phyloP scores from a whole-genome alignment of 441 rosid genomes.

The Corymbia calophylla region DNA sequence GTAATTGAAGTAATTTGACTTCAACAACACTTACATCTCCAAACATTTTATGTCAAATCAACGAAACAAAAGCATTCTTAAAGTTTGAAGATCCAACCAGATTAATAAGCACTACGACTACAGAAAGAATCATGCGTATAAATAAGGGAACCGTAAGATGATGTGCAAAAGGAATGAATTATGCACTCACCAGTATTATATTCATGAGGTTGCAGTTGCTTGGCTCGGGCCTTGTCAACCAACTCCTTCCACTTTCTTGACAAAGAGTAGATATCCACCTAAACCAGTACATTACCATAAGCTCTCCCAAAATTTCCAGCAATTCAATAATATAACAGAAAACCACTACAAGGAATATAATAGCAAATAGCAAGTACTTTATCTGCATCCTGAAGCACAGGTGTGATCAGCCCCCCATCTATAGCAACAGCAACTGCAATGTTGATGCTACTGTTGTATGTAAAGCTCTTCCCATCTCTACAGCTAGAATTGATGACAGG shows the following conservation, averaged over 20 bases:
- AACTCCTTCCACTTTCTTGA: constrained; percentile 98
- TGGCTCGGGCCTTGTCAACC: constrained; percentile 90
- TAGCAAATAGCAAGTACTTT: constrained; percentile 39
- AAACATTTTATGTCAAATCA: neutral
- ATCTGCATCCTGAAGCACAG: constrained; percentile 95
- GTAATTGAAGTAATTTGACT: neutral
- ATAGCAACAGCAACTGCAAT: constrained; percentile 96
- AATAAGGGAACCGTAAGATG: neutral
- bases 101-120: neutral
- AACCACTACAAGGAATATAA: neutral
- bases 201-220: constrained; percentile 92
- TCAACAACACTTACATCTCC: neutral
- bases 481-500: constrained; percentile 91
- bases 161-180: neutral
- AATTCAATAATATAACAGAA: neutral
- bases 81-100: neutral
- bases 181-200: constrained; percentile 60
- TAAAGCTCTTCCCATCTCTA: constrained; percentile 85
- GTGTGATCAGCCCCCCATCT: constrained; percentile 93
- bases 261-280: constrained; percentile 87
- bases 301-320: neutral
- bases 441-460: constrained; percentile 64
- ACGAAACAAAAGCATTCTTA: neutral
- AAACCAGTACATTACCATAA: neutral
- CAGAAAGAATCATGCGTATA: neutral